Evolutionary conservation across 2,329 filamentous ascomycete species (phyloP).

Genomic region (Colletotrichum coccodes): DNA sequence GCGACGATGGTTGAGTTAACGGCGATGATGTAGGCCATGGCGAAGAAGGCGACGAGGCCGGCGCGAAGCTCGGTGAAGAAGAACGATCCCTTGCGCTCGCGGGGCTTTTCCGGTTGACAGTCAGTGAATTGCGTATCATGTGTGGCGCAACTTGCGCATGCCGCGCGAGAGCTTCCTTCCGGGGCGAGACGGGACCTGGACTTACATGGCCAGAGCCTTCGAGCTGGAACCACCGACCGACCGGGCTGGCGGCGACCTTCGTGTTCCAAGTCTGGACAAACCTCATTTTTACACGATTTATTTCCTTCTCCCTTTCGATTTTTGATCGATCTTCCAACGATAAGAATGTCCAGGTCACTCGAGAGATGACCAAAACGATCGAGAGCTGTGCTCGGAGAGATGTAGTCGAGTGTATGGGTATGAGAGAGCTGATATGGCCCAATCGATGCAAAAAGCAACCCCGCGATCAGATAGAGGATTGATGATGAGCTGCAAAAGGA

Average conservation of each 20-base stretch:
- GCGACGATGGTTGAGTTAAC: slow-evolving; percentile 66
- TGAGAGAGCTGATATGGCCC: not conserved
- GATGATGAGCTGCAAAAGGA: slow-evolving; percentile 10
- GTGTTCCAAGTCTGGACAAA: slow-evolving; percentile 62
- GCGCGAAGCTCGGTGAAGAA: slow-evolving; percentile 89
- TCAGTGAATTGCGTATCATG: slow-evolving; percentile 7
- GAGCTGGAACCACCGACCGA: slow-evolving; percentile 81
- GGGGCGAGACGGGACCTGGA: slow-evolving; percentile 36
- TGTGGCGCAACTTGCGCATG: not conserved
- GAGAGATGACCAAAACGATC: not conserved
- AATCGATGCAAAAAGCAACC: not conserved
- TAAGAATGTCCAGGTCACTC: not conserved
- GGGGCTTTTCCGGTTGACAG: slow-evolving; percentile 57
- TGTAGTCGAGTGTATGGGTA: not conserved
- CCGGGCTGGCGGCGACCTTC: slow-evolving; percentile 70
- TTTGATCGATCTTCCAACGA: not conserved
- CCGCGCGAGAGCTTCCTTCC: not conserved
- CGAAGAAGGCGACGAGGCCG: slow-evolving; percentile 83
- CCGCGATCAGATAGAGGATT: not conserved
- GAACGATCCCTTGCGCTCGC: slow-evolving; percentile 77
- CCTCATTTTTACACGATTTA: slow-evolving; percentile 47
- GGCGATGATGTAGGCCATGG: slow-evolving; percentile 65
- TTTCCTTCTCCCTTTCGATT: not conserved
- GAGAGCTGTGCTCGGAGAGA: not conserved
- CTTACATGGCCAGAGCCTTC: slow-evolving; percentile 86